Conservation (phyloP, 805 yeast species). For the Hanseniaspora lachancei region DNA sequence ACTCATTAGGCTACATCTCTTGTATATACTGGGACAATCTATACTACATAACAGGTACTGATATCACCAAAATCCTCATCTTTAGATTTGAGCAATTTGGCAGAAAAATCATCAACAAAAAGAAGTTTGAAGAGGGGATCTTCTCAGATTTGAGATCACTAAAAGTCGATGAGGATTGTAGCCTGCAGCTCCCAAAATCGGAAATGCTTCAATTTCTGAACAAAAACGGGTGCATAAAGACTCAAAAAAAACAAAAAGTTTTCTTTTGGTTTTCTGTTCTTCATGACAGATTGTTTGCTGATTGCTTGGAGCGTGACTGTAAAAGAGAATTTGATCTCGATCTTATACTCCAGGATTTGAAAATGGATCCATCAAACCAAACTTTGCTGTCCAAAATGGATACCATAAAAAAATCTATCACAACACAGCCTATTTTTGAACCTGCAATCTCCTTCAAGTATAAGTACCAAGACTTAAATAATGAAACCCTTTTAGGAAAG, state of each 20-base stretch:
- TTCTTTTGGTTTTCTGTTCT: slow-evolving; percentile 95
- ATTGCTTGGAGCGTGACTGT: slow-evolving; percentile 84
- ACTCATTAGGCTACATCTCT: slow-evolving; percentile 81
- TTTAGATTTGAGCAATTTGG: slow-evolving; percentile 87
- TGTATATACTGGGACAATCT: slow-evolving; percentile 87
- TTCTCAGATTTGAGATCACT: slow-evolving; percentile 80
- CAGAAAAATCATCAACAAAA: slow-evolving; percentile 65
- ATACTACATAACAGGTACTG: slow-evolving; percentile 88
- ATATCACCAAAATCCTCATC: slow-evolving; percentile 81
- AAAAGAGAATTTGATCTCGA: slow-evolving; percentile 57
- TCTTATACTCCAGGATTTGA: not conserved
- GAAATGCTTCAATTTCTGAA: slow-evolving; percentile 71
- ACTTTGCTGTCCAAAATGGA: not conserved
- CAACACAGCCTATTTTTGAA: slow-evolving; percentile 60
- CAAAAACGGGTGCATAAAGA: slow-evolving; percentile 74
- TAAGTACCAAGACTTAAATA: slow-evolving; percentile 30
- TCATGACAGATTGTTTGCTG: slow-evolving; percentile 81
- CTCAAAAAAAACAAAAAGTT: slow-evolving; percentile 93
- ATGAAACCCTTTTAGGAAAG: not conserved
- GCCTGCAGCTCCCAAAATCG: slow-evolving; percentile 76
- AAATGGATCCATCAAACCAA: not conserved
- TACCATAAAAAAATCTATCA: slow-evolving; percentile 30
- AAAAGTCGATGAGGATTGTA: slow-evolving; percentile 77
- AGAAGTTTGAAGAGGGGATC: slow-evolving; percentile 93
- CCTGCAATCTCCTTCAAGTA: slow-evolving; percentile 70